These are phyloP conservation scores for Shiraia sp. DNA, from an alignment of 2,329 filamentous ascomycete genomes.

Conservation along the genomic window DNA sequence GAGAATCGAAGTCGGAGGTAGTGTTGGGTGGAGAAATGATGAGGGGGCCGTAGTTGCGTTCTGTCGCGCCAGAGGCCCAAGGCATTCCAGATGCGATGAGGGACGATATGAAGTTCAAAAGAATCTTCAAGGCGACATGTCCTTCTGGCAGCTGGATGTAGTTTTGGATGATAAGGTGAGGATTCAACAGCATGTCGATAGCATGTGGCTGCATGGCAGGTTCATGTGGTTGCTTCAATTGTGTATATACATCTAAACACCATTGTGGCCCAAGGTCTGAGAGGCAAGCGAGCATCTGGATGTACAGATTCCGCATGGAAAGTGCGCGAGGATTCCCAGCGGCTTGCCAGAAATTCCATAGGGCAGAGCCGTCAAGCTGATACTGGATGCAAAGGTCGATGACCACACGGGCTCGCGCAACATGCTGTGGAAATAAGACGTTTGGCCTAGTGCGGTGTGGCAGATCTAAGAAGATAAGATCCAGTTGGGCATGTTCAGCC, in stretches of 20 bases:
- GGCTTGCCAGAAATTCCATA: conserved; percentile 34
- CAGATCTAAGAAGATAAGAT: conserved; percentile 45
- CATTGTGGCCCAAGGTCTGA: conserved; percentile 47
- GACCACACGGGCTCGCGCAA: conserved; percentile 39
- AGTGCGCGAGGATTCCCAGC: conserved; percentile 40
- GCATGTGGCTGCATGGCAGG: conserved; percentile 16
- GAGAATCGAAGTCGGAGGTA: neutral
- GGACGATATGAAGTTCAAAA: conserved; percentile 22
- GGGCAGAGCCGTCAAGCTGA: conserved; percentile 21
- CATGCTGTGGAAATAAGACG: conserved; percentile 27
- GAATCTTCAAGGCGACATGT: conserved; percentile 16
- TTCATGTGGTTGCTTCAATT: conserved; percentile 21
- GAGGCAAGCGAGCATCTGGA: conserved; percentile 47
- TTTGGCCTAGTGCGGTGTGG: conserved; percentile 34
- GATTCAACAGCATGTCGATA: conserved; percentile 32
- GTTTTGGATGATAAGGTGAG: conserved; percentile 42
- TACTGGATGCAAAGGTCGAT: conserved; percentile 40
- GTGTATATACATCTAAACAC: conserved; percentile 41
- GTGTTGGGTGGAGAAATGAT: conserved; percentile 24
- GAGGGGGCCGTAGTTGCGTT: conserved; percentile 36
- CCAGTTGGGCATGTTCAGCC: conserved; percentile 46
- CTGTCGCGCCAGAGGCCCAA: conserved; percentile 35
- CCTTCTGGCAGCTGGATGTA: conserved; percentile 37
- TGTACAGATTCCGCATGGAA: conserved; percentile 47
- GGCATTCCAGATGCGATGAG: conserved; percentile 38